Base-by-base conservation (phyloP, 768 basidiomycete genomes). In the Suillus decipiens region DNA sequence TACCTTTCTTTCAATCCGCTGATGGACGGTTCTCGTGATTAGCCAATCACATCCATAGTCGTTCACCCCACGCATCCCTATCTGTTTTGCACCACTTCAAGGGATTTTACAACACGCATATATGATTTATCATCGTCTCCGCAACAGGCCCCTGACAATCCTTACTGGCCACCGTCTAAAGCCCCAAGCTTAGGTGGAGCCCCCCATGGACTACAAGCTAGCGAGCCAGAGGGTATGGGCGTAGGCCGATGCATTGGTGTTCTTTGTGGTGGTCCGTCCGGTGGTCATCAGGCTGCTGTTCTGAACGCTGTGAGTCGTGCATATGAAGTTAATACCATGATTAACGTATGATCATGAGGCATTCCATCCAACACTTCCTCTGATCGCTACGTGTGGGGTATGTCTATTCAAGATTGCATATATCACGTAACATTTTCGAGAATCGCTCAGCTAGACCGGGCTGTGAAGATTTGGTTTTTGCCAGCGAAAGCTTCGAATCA, bases 311-410 rank as follows among this genome's bases (percentile, higher is more conserved):
- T 88, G 68, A 66, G 82, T 70, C 12, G 5, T 34, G 28, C 43
- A 34, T 19, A 57, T 19, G 4, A 58, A 33, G 24, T 33, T 24
- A 15, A 43, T 50, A 19, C 60, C 51, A 31, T 60, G 55, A 37
- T 63, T 67, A 24, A 61, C 34, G 55, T 43, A 50, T 41, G 5
- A 28, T 31, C 47, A 17, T 19, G 55, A 92, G 90, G 84, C 86
- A 33, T 93, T 93, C 73, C 89, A 93, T 71, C 81, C 84, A 0
- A 74, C 75, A 11, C 74, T 82, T 59, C 89, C 89, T 5, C 67
- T 93, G 17, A 80, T 93, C 59, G 90, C 90, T 11, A 93, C 92
- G 17, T 89, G 90, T 68, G 91, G 91, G 24, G 91, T 92, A 72
- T 63, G 86, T 76, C 7, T 14, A 33, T 57, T 11, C 12, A 45